Conservation (phyloP, 306 rosid genomes). For the Pachyrhizus erosus region DNA sequence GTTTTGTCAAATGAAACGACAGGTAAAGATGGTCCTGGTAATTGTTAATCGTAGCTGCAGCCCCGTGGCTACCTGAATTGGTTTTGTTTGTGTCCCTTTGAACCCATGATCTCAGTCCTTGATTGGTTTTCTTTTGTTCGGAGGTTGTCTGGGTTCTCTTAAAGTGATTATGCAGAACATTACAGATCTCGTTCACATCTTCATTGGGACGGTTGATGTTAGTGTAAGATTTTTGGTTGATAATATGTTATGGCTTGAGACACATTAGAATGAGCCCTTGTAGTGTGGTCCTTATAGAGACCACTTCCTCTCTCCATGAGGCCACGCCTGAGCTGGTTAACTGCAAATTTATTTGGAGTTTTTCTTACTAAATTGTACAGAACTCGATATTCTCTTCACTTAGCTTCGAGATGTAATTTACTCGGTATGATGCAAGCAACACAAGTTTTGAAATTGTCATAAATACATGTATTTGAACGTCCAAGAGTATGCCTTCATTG, state of each 20-base stretch:
- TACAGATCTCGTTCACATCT: slow-evolving; percentile 37
- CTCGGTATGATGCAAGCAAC: slow-evolving; percentile 42
- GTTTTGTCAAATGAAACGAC: slow-evolving; percentile 53
- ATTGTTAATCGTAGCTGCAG: slow-evolving; percentile 53
- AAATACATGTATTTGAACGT: slow-evolving; percentile 40
- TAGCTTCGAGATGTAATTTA: slow-evolving; percentile 49
- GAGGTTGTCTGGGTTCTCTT: slow-evolving; percentile 50
- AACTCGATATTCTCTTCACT: slow-evolving; percentile 43
- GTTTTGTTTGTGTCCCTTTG: slow-evolving; percentile 44
- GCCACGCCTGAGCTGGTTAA: slow-evolving; percentile 35
- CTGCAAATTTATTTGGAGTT: slow-evolving; percentile 33
- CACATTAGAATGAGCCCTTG: slow-evolving; percentile 38
- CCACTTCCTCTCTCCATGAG: slow-evolving; percentile 36
- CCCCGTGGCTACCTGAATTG: slow-evolving; percentile 39
- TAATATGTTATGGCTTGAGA: slow-evolving; percentile 41
- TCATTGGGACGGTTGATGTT: slow-evolving; percentile 37
- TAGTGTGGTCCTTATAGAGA: slow-evolving; percentile 39
- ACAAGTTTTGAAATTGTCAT: slow-evolving; percentile 42
- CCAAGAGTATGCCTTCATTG: slow-evolving; percentile 28
- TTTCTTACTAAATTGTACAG: slow-evolving; percentile 53
- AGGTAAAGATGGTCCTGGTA: slow-evolving; percentile 51
- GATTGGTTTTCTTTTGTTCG: slow-evolving; percentile 35
- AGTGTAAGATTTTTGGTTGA: slow-evolving; percentile 43
- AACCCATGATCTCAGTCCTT: slow-evolving; percentile 45
- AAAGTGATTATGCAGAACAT: slow-evolving; percentile 43